Evolutionary conservation across 2,329 filamentous ascomycete genomes (phyloP), one percentile per base, ranked within the genome.

Genomic region (Hymenoscyphus occultus): DNA sequence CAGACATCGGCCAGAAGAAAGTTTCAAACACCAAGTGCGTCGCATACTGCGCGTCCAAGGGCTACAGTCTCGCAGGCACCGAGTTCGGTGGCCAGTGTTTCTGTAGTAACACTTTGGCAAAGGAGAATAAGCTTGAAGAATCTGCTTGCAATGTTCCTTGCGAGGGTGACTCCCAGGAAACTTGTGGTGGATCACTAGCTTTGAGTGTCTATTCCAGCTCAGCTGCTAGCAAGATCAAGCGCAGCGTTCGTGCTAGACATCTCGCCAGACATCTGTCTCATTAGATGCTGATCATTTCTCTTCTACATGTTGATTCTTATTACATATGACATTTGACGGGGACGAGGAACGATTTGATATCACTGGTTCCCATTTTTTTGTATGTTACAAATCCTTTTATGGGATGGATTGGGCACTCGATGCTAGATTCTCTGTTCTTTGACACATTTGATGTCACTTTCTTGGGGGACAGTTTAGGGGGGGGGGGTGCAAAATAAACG

Each of bases 141-240:
- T 75, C 72, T 7, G 69, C 71, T 13, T 87, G 85, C 75, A 74
- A 74, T 54, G 80, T 79, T 70, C 74, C 80, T 1, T 87, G 85
- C 72, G 78, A 80, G 61, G 84, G 82, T 28, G 80, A 84, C 68
- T 66, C 67, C 1, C 73, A 71, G 12, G 76, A 84, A 71, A 77
- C 77, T 5, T 87, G 85, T 69, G 85, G 84, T 58, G 84, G 83
- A 16, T 67, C 73, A 62, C 78, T 78, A 75, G 76, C 79, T 10
- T 75, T 84, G 60, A 80, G 76, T 64, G 77, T 83, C 63, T 84
- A 80, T 71, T 56, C 62, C 31, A 68, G 63, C 42, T 58, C 16
- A 9, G 42, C 35, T 2, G 13, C 63, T 22, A 61, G 10, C 16
- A 56, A 57, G 57, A 12, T 48, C 39, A 56, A 57, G 60, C 61